Evolutionary conservation across 1,284 basidiomycete genomes (phyloP), one percentile per base, ranked within the genome.

Genomic region (Mycena citricolor): DNA sequence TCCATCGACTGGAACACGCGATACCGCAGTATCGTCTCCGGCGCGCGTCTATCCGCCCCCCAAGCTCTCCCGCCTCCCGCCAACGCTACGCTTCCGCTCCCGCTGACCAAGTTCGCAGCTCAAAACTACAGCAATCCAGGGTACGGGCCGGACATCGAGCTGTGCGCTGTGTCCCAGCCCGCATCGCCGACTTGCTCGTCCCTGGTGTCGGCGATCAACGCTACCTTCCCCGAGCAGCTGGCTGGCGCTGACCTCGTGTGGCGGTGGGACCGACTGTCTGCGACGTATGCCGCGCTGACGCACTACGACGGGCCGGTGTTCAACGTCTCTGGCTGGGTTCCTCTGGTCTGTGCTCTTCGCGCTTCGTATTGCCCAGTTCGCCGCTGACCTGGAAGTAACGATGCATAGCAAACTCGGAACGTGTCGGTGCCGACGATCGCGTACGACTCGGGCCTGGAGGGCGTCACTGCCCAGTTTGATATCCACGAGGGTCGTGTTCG

Each of bases 1-100:
- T 51, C 55, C 14, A 41, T 58, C n/a, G 54, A 61, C 30, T 61
- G 57, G 57, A 51, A 57, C 26, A 42, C 42, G 13, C 42, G 51
- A 55, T 50, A n/a, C n/a, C n/a, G n/a, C n/a, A n/a, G n/a, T n/a
- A n/a, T n/a, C n/a, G n/a, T n/a, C n/a, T n/a, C n/a, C n/a, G n/a
- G n/a, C n/a, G n/a, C n/a, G n/a, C n/a, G n/a, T n/a, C n/a, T n/a
- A n/a, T n/a, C n/a, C n/a, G n/a, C n/a, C n/a, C n/a, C n/a, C n/a
- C n/a, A n/a, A n/a, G n/a, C n/a, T n/a, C n/a, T n/a, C n/a, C n/a
- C n/a, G n/a, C n/a, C n/a, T n/a, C n/a, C n/a, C n/a, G n/a, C n/a
- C n/a, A n/a, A n/a, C n/a, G n/a, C n/a, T n/a, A n/a, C n/a, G n/a
- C n/a, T n/a, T n/a, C n/a, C n/a, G n/a, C n/a, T n/a, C n/a, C n/a